Evolutionary conservation across 140 eudicot species (phyloP).

Genomic region (Cichorium intybus): DNA sequence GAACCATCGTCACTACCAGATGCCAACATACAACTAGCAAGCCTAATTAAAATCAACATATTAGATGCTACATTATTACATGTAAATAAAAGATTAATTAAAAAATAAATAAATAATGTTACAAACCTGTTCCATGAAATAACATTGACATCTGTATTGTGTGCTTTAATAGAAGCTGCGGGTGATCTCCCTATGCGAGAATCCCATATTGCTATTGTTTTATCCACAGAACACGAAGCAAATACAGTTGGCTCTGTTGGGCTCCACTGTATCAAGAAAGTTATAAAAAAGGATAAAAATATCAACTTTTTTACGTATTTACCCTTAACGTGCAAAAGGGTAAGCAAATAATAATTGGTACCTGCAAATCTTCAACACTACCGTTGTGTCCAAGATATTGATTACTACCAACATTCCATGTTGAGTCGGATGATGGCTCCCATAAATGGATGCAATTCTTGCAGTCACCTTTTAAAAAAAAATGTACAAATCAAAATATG

Average conservation of each 20-base stretch:
- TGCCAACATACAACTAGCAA: constrained; percentile 85
- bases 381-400: constrained; percentile 91
- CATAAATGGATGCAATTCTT: constrained; percentile 72
- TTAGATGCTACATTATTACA: neutral
- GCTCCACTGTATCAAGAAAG: constrained; percentile 73
- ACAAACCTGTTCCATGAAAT: constrained; percentile 96
- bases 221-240: constrained; percentile 94
- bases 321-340: neutral
- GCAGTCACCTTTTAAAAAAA: constrained; percentile 73
- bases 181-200: constrained; percentile 69
- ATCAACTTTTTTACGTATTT: neutral
- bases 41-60: constrained; percentile 38
- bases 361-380: constrained; percentile 98
- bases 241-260: constrained; percentile 76
- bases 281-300: neutral
- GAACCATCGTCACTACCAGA: constrained; percentile 98
- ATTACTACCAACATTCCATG: constrained; percentile 69
- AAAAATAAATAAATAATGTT: neutral
- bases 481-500: neutral
- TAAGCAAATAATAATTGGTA: constrained; percentile 3
- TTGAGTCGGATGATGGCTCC: constrained; percentile 84
- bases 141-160: constrained; percentile 89
- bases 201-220: constrained; percentile 88
- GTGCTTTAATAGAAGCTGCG: constrained; percentile 75
- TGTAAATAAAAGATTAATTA: neutral